Evolutionary conservation across 1,284 basidiomycete species (phyloP).

Genomic region (Rhodotorula sp.): DNA sequence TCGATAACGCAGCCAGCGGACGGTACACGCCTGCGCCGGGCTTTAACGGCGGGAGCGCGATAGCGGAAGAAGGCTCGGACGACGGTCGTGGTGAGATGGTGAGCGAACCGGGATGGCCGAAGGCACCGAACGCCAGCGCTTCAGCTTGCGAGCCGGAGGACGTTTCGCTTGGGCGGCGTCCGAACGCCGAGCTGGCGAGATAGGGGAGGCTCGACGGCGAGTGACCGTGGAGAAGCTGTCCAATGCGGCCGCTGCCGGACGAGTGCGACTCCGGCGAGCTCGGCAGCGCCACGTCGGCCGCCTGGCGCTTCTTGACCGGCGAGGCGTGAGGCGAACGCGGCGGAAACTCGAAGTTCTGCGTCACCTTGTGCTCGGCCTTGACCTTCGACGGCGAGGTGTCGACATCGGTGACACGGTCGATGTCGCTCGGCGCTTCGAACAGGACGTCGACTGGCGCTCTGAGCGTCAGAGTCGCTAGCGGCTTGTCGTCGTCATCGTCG

Average conservation of each 20-base stretch:
- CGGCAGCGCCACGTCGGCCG: neutral
- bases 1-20: neutral
- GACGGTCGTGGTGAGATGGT: neutral
- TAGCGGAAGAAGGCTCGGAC: neutral
- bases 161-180: neutral
- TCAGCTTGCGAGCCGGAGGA: neutral
- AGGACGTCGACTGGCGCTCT: neutral
- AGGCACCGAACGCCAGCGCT: neutral
- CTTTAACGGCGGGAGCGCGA: neutral
- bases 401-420: constrained; percentile 2
- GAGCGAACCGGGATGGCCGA: constrained; percentile 13
- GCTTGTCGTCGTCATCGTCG: neutral
- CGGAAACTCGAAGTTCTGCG: constrained; percentile 23
- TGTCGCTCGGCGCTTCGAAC: constrained; percentile 17
- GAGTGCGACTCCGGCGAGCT: constrained; percentile 7
- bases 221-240: neutral
- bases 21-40: constrained; percentile 1
- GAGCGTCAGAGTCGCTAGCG: neutral
- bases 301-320: neutral
- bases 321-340: constrained; percentile 1
- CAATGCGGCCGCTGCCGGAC: neutral
- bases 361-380: constrained; percentile 4
- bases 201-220: neutral
- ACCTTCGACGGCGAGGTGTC: neutral
- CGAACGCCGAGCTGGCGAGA: neutral